These are phyloP conservation scores for Termitomyces sp. DNA, from an alignment of 768 basidiomycete species.

Conservation along the genomic window DNA sequence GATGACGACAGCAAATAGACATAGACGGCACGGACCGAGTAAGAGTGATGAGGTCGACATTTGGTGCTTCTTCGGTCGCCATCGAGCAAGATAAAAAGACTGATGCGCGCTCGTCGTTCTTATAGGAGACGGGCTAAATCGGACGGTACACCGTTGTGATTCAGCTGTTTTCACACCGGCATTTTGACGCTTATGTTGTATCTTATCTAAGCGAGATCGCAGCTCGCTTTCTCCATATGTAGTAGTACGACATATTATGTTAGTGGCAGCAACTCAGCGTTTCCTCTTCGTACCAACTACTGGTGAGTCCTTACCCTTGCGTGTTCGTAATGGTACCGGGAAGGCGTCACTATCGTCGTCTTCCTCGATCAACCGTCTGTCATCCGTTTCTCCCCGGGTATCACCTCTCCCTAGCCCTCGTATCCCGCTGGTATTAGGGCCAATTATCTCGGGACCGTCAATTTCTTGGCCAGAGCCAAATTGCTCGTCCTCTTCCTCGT, in stretches of 20 bases:
- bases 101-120: not conserved
- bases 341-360: constrained; percentile 74
- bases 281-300: constrained; percentile 59
- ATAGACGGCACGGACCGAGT: constrained; percentile 56
- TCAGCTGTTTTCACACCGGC: constrained; percentile 4
- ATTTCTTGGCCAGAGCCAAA: constrained; percentile 50
- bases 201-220: constrained; percentile 10
- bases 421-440: constrained; percentile 60
- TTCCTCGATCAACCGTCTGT: constrained; percentile 32
- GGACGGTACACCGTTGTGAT: constrained; percentile 13
- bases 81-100: constrained; percentile 23
- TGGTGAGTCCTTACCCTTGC: constrained; percentile 53
- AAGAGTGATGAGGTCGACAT: constrained; percentile 87
- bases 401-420: constrained; percentile 32
- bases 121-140: constrained; percentile 16
- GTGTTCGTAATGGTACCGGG: constrained; percentile 63
- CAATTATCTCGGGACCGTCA: constrained; percentile 41
- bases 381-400: constrained; percentile 20
- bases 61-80: constrained; percentile 62
- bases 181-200: constrained; percentile 17
- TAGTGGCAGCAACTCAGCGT: constrained; percentile 36
- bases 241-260: constrained; percentile 1
- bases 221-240: constrained; percentile 2
- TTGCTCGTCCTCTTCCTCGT: constrained; percentile 43
- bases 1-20: not conserved